These are phyloP conservation scores for Rosellinia necatrix DNA, from an alignment of 2,329 filamentous ascomycete species.

Conservation along the genomic window DNA sequence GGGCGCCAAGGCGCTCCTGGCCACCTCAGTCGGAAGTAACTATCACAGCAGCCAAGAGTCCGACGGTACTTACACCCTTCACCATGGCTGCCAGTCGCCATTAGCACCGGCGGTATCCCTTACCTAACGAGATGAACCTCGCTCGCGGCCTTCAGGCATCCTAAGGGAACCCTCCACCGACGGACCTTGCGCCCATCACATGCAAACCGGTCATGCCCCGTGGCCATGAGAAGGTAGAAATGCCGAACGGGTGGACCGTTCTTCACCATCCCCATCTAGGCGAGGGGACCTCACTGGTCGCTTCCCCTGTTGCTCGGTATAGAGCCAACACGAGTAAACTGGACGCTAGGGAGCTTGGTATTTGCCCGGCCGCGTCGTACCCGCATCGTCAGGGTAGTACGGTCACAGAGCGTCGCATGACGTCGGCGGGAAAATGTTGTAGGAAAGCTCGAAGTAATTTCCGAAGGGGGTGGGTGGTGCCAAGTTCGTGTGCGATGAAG, in stretches of 20 bases:
- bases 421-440: not conserved
- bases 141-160: not conserved
- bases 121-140: slow-evolving; percentile 15
- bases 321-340: too few relatives aligned
- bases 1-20: not conserved
- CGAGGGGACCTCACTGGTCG: not conserved
- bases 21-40: slow-evolving; percentile 5
- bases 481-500: not conserved
- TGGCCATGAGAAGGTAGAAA: not conserved
- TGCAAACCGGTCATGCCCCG: slow-evolving; percentile 1
- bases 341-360: too few relatives aligned
- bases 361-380: too few relatives aligned
- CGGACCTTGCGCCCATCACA: slow-evolving; percentile 13
- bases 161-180: not conserved
- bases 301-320: not conserved
- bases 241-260: not conserved
- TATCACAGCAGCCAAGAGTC: too few relatives aligned
- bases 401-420: not conserved
- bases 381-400: not conserved
- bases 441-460: not conserved
- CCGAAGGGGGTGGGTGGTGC: too few relatives aligned
- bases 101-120: not conserved
- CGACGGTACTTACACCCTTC: too few relatives aligned
- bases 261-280: too few relatives aligned
- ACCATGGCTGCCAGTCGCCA: not conserved